Percentiles rank a stretch among this genome's conserved stretches.
phyloP scores from a whole-genome alignment of 2,329 filamentous ascomycete genomes.

The Pseudogymnoascus sp. region DNA sequence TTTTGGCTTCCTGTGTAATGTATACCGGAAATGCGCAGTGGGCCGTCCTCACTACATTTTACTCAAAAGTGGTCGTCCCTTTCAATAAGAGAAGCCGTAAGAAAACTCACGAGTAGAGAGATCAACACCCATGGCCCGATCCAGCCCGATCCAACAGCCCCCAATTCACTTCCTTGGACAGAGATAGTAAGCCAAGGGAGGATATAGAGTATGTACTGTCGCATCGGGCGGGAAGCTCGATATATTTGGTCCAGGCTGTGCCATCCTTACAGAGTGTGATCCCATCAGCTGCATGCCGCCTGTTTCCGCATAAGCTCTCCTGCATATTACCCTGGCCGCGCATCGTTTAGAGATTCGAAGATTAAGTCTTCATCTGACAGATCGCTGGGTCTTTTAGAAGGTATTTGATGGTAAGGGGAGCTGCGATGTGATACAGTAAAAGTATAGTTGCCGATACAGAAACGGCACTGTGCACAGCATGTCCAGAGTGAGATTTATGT shows the following conservation, averaged over 20 bases:
- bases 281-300: conserved; percentile 4
- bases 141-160: background rate
- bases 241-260: conserved; percentile 3
- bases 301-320: conserved; percentile 6
- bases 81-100: background rate
- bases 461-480: background rate
- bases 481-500: background rate
- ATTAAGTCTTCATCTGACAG: conserved; percentile 6
- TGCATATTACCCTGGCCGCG: background rate
- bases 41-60: background rate
- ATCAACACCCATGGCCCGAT: background rate
- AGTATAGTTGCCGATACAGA: background rate
- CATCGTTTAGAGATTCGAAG: conserved; percentile 4
- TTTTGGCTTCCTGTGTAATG: background rate
- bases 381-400: background rate
- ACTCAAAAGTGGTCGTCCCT: background rate
- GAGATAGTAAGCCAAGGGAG: background rate
- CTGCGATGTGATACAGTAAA: background rate
- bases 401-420: background rate
- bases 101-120: background rate
- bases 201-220: background rate
- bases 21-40: background rate
- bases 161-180: background rate
- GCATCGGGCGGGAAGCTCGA: background rate
- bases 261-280: conserved; percentile 1